Percentiles rank a stretch among this genome's conserved stretches.
These are phyloP conservation scores for Globisporangium cystogenes DNA, from an alignment of 352 stramenopile genomes.

Conservation along the genomic window DNA sequence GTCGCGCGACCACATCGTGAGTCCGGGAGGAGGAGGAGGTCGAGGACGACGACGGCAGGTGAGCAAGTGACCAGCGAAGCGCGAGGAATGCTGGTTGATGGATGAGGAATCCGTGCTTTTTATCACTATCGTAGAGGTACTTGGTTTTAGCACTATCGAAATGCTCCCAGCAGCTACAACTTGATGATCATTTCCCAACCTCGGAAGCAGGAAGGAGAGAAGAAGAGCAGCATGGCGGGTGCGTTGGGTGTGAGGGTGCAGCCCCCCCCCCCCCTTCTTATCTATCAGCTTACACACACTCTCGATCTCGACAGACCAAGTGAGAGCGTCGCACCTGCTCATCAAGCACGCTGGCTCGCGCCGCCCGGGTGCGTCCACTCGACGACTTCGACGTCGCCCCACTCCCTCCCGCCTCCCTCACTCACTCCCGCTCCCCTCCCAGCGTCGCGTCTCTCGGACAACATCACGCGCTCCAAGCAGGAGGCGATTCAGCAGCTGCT, in stretches of 20 bases:
- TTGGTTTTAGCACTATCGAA: neutral
- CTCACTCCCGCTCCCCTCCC: neutral
- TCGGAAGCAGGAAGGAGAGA: neutral
- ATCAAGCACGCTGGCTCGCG: constrained; percentile 94
- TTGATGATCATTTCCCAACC: too few species aligned
- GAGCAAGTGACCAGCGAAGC: neutral
- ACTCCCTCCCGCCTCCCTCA: constrained; percentile 15
- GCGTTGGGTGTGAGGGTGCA: neutral
- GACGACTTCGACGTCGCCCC: constrained; percentile 7
- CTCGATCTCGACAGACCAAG: constrained; percentile 56
- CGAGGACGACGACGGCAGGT: too few species aligned
- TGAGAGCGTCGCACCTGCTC: constrained; percentile 88
- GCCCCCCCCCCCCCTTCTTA: too few species aligned
- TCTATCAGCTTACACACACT: too few species aligned
- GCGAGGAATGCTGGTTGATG: neutral
- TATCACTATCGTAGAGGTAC: neutral
- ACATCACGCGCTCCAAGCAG: constrained; percentile 89
- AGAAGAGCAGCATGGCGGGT: constrained; percentile 4
- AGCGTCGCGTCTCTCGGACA: constrained; percentile 86
- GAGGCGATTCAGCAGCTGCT: constrained; percentile 86
- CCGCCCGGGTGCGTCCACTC: constrained; percentile 39
- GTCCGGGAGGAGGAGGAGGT: neutral
- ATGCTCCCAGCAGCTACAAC: too few species aligned
- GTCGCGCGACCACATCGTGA: constrained; percentile 63
- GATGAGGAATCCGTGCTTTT: neutral